Evolutionary conservation across 495 filamentous ascomycete genomes (phyloP).

Genomic region (Penicillium simplicissimum): DNA sequence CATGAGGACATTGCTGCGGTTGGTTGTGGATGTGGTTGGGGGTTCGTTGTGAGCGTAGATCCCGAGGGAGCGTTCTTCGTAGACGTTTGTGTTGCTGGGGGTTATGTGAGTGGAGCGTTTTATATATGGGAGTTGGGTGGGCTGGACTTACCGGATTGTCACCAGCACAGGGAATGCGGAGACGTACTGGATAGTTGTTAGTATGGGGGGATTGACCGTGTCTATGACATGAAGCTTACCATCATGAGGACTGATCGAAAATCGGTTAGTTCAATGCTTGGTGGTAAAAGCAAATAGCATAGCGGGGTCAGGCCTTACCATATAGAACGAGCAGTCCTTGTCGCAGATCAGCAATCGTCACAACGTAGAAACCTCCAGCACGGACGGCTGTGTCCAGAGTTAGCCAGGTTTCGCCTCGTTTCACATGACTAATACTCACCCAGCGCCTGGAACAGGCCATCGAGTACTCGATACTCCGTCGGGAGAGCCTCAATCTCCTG

Average conservation of each 20-base stretch:
- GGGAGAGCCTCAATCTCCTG: slow-evolving; percentile 58
- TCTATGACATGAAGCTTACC: slow-evolving; percentile 30
- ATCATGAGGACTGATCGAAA: slow-evolving; percentile 71
- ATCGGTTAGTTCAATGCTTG: slow-evolving; percentile 11
- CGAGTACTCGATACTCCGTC: slow-evolving; percentile 61
- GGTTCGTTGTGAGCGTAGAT: slow-evolving; percentile 55
- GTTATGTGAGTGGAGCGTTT: background rate
- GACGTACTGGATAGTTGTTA: slow-evolving; percentile 54
- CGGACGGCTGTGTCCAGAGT: slow-evolving; percentile 58
- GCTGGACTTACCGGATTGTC: slow-evolving; percentile 49
- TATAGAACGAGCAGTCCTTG: slow-evolving; percentile 78
- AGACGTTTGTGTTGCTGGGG: slow-evolving; percentile 66
- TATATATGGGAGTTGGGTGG: background rate
- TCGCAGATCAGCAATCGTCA: slow-evolving; percentile 67
- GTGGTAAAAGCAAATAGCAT: background rate
- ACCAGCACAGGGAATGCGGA: slow-evolving; percentile 59
- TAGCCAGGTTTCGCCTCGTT: slow-evolving; percentile 7
- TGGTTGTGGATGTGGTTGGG: slow-evolving; percentile 19
- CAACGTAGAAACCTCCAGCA: slow-evolving; percentile 81
- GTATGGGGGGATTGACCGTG: background rate
- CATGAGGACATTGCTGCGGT: slow-evolving; percentile 25
- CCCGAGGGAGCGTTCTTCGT: slow-evolving; percentile 72
- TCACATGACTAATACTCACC: slow-evolving; percentile 21
- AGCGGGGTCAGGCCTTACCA: slow-evolving; percentile 27
- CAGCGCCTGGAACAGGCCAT: slow-evolving; percentile 81